Percentiles rank a stretch among this genome's conserved stretches.
Conservation (phyloP, 1,284 basidiomycete genomes). For the Ustilago curta region DNA sequence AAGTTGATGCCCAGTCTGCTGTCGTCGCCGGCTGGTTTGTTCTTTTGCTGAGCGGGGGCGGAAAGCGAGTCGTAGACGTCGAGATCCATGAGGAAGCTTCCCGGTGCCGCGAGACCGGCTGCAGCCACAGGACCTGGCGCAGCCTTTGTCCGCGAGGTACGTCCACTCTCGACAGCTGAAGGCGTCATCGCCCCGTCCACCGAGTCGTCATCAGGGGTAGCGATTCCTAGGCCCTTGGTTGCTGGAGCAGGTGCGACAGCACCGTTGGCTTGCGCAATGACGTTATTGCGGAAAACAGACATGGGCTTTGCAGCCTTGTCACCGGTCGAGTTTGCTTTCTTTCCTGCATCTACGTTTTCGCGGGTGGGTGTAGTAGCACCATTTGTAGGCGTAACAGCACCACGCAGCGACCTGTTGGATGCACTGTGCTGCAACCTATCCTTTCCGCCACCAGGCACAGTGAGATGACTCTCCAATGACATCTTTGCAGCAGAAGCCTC, state of each 20-base stretch:
- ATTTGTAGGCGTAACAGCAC: constrained; percentile 7
- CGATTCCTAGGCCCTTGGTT: constrained; percentile 33
- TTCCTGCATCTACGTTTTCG: not conserved
- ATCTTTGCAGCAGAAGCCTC: constrained; percentile 19
- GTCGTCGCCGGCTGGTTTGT: constrained; percentile 1
- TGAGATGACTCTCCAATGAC: constrained; percentile 29
- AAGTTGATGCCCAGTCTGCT: not conserved
- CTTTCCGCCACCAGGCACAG: constrained; percentile 13
- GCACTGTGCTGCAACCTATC: constrained; percentile 12
- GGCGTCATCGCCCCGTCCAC: constrained; percentile 1
- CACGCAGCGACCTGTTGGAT: constrained; percentile 33
- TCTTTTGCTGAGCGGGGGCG: constrained; percentile 20
- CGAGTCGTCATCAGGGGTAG: constrained; percentile 12
- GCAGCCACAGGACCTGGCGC: not conserved
- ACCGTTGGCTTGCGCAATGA: constrained; percentile 15
- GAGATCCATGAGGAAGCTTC: constrained; percentile 52
- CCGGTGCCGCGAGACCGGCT: constrained; percentile 23
- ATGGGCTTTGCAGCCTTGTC: constrained; percentile 13
- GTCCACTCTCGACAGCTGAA: constrained; percentile 1
- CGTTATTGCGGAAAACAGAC: constrained; percentile 25
- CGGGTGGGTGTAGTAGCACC: constrained; percentile 18
- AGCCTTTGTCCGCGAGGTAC: not conserved
- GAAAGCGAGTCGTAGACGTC: constrained; percentile 51
- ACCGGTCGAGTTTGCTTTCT: not conserved
- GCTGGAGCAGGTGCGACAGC: constrained; percentile 6